Evolutionary conservation across 352 stramenopile genomes (phyloP).

Genomic region (Phytophthora hybrid): DNA sequence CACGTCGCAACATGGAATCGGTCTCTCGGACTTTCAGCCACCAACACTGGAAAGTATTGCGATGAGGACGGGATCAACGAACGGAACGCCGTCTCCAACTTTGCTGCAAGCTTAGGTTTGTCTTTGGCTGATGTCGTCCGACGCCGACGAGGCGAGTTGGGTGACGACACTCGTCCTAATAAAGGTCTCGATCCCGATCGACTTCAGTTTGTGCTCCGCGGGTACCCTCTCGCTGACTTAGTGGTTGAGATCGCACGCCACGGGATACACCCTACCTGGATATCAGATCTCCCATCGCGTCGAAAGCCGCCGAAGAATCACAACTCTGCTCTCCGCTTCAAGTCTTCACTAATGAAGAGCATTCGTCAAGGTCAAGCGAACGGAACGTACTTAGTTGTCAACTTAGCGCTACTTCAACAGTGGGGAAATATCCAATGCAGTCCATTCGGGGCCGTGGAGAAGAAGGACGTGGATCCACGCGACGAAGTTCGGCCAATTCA

Average conservation of each 20-base stretch:
- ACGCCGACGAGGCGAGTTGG: background rate
- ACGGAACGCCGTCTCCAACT: background rate
- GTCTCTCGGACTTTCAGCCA: too few species aligned
- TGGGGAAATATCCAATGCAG: constrained; percentile 18
- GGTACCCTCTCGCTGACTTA: too few species aligned
- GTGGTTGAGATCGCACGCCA: background rate
- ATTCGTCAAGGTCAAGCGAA: constrained; percentile 22
- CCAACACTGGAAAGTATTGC: too few species aligned
- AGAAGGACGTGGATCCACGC: constrained; percentile 10
- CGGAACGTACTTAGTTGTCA: constrained; percentile 18
- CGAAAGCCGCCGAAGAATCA: constrained; percentile 1
- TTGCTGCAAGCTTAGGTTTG: background rate
- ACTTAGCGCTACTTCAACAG: background rate
- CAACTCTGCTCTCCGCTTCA: constrained; percentile 9
- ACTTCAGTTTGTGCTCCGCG: background rate
- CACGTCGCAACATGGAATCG: background rate
- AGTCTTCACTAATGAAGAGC: background rate
- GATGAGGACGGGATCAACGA: background rate
- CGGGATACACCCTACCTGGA: constrained; percentile 6
- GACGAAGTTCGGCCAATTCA: constrained; percentile 23
- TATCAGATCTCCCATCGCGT: background rate
- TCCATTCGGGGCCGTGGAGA: too few species aligned
- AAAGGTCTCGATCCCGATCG: constrained; percentile 2
- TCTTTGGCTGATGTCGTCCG: background rate
- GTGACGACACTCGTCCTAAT: constrained; percentile 6